These are phyloP conservation scores for Lagerstroemia speciosa DNA, from an alignment of 345 rosid genomes.

Conservation along the genomic window DNA sequence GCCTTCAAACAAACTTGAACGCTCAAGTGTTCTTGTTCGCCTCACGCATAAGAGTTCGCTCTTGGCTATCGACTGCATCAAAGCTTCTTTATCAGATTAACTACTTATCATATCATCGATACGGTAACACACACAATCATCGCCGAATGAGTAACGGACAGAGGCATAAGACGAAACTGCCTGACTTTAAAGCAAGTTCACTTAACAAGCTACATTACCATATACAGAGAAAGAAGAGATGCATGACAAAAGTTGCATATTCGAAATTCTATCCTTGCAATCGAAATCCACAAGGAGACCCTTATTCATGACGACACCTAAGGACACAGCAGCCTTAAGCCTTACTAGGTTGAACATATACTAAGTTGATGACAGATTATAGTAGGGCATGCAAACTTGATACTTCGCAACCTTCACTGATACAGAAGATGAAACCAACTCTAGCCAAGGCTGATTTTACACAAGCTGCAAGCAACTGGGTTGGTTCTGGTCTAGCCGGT, in stretches of 20 bases:
- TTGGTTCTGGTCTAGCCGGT: conserved; percentile 28
- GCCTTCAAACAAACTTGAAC: too few relatives aligned
- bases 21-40: too few relatives aligned
- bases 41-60: too few relatives aligned
- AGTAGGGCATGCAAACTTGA: background rate
- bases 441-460: background rate
- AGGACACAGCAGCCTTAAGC: background rate
- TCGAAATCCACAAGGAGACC: background rate
- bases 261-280: background rate
- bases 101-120: too few relatives aligned
- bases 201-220: background rate
- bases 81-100: too few relatives aligned
- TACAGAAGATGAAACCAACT: background rate
- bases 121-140: too few relatives aligned
- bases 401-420: background rate
- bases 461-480: background rate
- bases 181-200: too few relatives aligned
- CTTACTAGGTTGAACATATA: background rate
- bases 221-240: background rate
- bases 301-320: background rate
- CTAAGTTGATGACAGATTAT: background rate
- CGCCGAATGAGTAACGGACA: too few relatives aligned
- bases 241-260: background rate
- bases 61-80: too few relatives aligned
- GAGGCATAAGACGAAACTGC: too few relatives aligned